Percentiles rank a stretch among this genome's conserved stretches.
Conservation (phyloP, 306 rosid species). For the Malus fusca region DNA sequence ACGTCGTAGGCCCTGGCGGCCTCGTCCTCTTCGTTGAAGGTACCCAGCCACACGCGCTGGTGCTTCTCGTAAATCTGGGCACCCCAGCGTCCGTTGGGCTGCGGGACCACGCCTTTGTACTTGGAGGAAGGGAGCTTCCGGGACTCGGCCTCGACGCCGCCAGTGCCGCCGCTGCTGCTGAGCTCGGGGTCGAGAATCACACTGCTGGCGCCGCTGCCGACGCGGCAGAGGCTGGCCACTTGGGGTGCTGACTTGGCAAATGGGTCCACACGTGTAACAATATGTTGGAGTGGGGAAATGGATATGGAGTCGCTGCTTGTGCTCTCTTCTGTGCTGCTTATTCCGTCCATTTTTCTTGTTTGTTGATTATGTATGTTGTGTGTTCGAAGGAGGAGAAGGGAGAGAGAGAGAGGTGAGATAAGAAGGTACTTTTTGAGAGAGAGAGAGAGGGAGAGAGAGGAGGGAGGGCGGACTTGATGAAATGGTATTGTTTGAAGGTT, state of each 20-base stretch:
- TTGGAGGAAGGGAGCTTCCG: conserved; percentile 78
- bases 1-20: conserved; percentile 88
- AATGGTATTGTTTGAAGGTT: conserved; percentile 23
- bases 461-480: conserved; percentile 6
- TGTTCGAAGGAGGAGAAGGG: neutral
- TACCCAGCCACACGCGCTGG: conserved; percentile 95
- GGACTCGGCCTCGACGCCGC: conserved; percentile 66
- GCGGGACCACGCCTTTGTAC: conserved; percentile 96
- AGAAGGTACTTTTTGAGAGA: conserved; percentile 12
- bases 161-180: conserved; percentile 9
- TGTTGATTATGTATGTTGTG: too few species aligned
- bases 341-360: conserved; percentile 45
- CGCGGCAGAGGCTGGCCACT: conserved; percentile 46
- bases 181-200: conserved; percentile 40
- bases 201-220: conserved; percentile 82
- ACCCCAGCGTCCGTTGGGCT: conserved; percentile 98
- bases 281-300: conserved; percentile 17
- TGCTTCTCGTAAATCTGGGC: conserved; percentile 99
- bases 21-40: conserved; percentile 85
- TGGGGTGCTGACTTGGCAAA: conserved; percentile 22
- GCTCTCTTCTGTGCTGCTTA: conserved; percentile 58
- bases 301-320: conserved; percentile 60
- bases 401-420: neutral
- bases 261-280: neutral
- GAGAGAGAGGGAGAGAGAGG: neutral